These are phyloP conservation scores for Cyberlindnera bimundalis DNA, from an alignment of 805 yeast species.

Conservation along the genomic window DNA sequence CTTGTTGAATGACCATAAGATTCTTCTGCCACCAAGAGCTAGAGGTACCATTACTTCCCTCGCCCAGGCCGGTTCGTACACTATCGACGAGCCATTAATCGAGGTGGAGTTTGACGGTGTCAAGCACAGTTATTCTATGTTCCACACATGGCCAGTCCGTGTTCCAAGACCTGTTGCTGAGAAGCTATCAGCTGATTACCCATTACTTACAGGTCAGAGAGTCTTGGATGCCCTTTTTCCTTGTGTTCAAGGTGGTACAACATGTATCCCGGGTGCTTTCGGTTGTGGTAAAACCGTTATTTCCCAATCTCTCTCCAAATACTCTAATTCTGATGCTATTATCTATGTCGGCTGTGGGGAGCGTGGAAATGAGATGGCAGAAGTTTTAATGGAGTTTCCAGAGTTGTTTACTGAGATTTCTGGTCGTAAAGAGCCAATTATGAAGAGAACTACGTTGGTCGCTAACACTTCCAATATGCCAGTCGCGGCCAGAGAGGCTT, in stretches of 20 bases:
- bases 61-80: constrained; percentile 88
- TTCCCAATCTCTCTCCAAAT: constrained; percentile 95
- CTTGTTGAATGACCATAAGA: constrained; percentile 86
- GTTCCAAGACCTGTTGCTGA: constrained; percentile 98
- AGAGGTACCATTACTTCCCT: constrained; percentile 93
- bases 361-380: constrained; percentile 99
- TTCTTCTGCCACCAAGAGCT: constrained; percentile 95
- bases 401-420: constrained; percentile 87
- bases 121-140: constrained; percentile 79
- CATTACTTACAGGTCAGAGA: constrained; percentile 97
- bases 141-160: constrained; percentile 99
- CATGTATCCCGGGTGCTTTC: constrained; percentile 99
- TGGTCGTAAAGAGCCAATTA: constrained; percentile 96
- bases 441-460: constrained; percentile 98
- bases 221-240: constrained; percentile 97
- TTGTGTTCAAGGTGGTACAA: constrained; percentile 99
- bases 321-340: constrained; percentile 95
- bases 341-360: constrained; percentile 97
- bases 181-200: constrained; percentile 89
- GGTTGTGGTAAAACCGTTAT: constrained; percentile 99
- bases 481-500: constrained; percentile 99
- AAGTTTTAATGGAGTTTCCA: constrained; percentile 99
- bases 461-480: constrained; percentile 99
- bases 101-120: constrained; percentile 95
- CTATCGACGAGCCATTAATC: constrained; percentile 81